These are phyloP conservation scores for Leishmania martiniquensis DNA, from an alignment of 208 protist species.

Conservation along the genomic window DNA sequence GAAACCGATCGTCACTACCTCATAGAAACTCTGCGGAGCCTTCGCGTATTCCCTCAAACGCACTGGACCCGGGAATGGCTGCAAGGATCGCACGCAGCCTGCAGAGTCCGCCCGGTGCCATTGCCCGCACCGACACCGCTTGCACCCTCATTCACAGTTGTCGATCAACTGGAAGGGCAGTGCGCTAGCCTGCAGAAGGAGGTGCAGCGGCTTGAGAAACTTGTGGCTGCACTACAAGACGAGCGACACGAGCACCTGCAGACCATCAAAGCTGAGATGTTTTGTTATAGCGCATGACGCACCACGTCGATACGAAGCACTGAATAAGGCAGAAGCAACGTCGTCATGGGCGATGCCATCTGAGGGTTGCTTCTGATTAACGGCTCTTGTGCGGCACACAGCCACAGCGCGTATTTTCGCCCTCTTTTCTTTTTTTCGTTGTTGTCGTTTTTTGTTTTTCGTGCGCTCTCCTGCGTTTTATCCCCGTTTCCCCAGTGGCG, in stretches of 20 bases:
- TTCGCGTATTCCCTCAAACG: neutral
- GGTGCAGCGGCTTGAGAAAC: slow-evolving; percentile 19
- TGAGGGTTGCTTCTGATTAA: neutral
- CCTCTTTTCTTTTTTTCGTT: too few relatives aligned
- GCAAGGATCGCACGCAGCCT: neutral
- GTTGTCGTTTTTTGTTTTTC: neutral
- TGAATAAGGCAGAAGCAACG: neutral
- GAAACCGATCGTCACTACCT: slow-evolving; percentile 29
- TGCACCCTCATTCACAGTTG: neutral
- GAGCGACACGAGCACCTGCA: slow-evolving; percentile 22
- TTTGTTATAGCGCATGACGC: slow-evolving; percentile 5
- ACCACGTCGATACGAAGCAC: neutral
- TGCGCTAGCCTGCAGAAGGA: slow-evolving; percentile 14
- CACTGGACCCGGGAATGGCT: neutral
- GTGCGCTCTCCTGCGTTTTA: neutral
- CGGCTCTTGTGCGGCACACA: neutral
- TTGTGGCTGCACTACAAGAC: slow-evolving; percentile 28
- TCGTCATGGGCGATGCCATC: neutral
- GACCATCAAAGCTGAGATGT: slow-evolving; percentile 11
- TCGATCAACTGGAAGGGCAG: slow-evolving; percentile 9
- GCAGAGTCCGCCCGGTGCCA: neutral
- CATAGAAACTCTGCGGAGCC: slow-evolving; percentile 10
- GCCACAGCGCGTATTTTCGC: neutral
- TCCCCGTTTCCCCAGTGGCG: neutral
- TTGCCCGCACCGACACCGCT: neutral